Evolutionary conservation across 768 basidiomycete genomes (phyloP).

Genomic region (Mycena alexandri): DNA sequence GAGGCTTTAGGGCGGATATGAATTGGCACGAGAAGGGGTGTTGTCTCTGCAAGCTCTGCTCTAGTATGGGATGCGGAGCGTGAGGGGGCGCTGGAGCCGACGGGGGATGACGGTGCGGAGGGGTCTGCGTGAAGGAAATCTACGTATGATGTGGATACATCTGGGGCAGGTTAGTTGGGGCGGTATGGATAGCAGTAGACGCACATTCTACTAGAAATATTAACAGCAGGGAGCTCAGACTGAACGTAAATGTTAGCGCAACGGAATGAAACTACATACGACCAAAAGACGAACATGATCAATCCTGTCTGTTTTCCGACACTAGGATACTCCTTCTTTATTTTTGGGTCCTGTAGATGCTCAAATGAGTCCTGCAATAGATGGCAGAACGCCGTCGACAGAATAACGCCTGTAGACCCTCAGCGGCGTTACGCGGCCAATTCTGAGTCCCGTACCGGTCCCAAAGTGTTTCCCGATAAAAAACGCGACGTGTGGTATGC

Average conservation of each 20-base stretch:
- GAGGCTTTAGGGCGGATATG: slow-evolving; percentile 25
- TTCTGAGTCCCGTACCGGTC: slow-evolving; percentile 60
- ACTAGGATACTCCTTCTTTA: slow-evolving; percentile 60
- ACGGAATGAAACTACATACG: neutral
- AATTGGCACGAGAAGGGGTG: slow-evolving; percentile 24
- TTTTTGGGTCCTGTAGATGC: slow-evolving; percentile 60
- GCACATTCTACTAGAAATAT: slow-evolving; percentile 88
- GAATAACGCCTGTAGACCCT: slow-evolving; percentile 71
- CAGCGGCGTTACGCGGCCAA: neutral
- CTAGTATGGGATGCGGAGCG: slow-evolving; percentile 26
- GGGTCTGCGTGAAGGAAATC: slow-evolving; percentile 75
- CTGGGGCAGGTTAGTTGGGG: slow-evolving; percentile 51
- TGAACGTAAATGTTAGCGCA: slow-evolving; percentile 43
- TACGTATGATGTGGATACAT: slow-evolving; percentile 81
- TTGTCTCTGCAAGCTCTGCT: slow-evolving; percentile 18
- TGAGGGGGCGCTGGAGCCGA: slow-evolving; percentile 45
- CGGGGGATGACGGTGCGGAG: slow-evolving; percentile 61
- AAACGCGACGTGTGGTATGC: slow-evolving; percentile 77
- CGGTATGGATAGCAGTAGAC: slow-evolving; percentile 42
- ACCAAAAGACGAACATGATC: slow-evolving; percentile 70
- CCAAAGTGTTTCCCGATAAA: slow-evolving; percentile 93
- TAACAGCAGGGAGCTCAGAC: slow-evolving; percentile 71
- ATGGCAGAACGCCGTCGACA: slow-evolving; percentile 88
- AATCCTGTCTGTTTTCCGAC: slow-evolving; percentile 74
- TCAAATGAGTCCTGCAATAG: slow-evolving; percentile 83